Percentiles rank a stretch among this genome's conserved stretches.
phyloP scores from a whole-genome alignment of 805 yeast genomes.

The Vanderwaltozyma tropicalis region DNA sequence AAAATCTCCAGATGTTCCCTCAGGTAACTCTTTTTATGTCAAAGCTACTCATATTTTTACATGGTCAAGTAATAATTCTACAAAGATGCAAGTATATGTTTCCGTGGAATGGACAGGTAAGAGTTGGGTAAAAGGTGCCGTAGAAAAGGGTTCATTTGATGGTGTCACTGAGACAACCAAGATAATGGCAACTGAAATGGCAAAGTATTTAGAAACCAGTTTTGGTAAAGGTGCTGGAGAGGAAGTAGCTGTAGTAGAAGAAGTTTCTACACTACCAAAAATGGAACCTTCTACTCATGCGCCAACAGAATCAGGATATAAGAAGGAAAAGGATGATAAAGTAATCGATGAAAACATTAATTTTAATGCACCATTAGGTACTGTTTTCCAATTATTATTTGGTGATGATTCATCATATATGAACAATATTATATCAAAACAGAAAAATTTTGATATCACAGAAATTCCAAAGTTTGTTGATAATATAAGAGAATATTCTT shows the following conservation, averaged over 20 bases:
- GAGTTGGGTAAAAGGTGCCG: constrained; percentile 68
- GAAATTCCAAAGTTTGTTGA: constrained; percentile 36
- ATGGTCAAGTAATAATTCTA: constrained; percentile 53
- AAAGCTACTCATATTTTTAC: constrained; percentile 45
- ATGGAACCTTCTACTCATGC: constrained; percentile 33
- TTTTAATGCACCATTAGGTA: constrained; percentile 57
- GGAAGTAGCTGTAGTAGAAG: constrained; percentile 11
- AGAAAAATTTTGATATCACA: constrained; percentile 51
- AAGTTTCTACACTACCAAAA: constrained; percentile 20
- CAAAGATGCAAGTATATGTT: constrained; percentile 44
- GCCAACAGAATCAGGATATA: constrained; percentile 36
- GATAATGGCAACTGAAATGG: constrained; percentile 38
- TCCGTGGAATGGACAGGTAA: constrained; percentile 61
- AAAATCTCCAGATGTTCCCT: constrained; percentile 74
- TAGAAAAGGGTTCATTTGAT: constrained; percentile 62
- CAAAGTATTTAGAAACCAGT: constrained; percentile 20
- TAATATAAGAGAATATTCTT: constrained; percentile 40
- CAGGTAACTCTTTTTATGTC: constrained; percentile 58
- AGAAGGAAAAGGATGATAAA: constrained; percentile 39
- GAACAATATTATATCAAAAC: constrained; percentile 39
- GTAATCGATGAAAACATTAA: constrained; percentile 40
- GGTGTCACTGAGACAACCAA: constrained; percentile 57
- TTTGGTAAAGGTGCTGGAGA: constrained; percentile 9
- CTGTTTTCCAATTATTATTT: constrained; percentile 45
- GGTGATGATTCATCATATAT: constrained; percentile 47